A percentile compares a stretch with the other conserved stretches of the same genome.
These are phyloP conservation scores for Inonotus obliquus DNA, from an alignment of 1,284 basidiomycete genomes.

Conservation along the genomic window DNA sequence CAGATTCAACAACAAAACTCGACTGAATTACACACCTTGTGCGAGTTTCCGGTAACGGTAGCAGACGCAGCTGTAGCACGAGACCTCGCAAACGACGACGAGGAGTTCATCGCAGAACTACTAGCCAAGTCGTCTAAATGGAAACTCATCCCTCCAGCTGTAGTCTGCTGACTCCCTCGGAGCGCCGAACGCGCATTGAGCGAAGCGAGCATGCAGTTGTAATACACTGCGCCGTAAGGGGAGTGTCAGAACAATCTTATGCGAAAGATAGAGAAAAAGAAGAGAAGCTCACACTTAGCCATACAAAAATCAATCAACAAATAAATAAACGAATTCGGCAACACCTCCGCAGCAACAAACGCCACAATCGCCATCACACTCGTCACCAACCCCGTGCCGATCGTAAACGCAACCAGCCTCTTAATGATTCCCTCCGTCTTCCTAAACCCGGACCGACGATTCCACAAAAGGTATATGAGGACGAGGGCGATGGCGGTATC, in stretches of 20 bases:
- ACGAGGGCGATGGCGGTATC: conserved; percentile 1
- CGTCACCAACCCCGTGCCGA: conserved; percentile 9
- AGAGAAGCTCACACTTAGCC: not conserved
- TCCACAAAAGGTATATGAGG: conserved; percentile 5
- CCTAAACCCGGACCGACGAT: conserved; percentile 2
- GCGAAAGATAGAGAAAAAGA: not conserved
- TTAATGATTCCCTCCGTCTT: conserved; percentile 6
- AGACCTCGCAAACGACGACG: not conserved
- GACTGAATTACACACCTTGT: not conserved
- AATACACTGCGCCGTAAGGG: not conserved
- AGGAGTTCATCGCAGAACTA: no score
- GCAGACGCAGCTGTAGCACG: not conserved
- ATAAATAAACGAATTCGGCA: not conserved
- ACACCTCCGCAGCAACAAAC: not conserved
- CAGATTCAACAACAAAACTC: not conserved
- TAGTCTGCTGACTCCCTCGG: not conserved
- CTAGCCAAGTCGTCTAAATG: not conserved
- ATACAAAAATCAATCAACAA: not conserved
- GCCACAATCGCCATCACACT: not conserved
- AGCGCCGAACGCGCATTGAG: not conserved
- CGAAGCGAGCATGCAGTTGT: not conserved
- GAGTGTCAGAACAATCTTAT: not conserved
- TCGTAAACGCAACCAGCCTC: conserved; percentile 5
- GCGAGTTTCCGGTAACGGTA: not conserved
- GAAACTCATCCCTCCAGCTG: not conserved